phyloP scores from a whole-genome alignment of 257 asterid genomes.

The Thymus mandschuricus region DNA sequence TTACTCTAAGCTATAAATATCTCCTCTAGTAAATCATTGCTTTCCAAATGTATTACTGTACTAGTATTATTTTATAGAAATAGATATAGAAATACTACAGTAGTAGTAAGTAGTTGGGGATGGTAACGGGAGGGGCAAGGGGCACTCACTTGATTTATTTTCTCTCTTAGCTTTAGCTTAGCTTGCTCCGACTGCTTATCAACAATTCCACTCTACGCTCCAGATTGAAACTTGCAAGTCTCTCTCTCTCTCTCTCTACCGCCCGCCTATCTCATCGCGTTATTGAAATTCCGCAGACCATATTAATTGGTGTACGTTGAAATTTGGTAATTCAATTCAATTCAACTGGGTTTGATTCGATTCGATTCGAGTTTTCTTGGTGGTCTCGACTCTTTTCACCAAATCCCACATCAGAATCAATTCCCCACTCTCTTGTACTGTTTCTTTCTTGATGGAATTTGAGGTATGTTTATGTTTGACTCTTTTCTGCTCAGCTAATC shows the following conservation, averaged over 20 bases:
- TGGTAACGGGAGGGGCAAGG: no score
- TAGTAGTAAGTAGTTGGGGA: background rate
- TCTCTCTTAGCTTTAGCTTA: background rate
- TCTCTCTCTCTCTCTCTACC: constrained; percentile 35
- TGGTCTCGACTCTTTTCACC: constrained; percentile 29
- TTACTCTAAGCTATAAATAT: background rate
- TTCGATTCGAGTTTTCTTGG: constrained; percentile 31
- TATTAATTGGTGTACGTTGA: constrained; percentile 25
- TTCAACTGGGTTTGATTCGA: constrained; percentile 31
- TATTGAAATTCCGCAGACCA: constrained; percentile 28
- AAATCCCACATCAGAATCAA: constrained; percentile 43
- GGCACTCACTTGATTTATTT: background rate
- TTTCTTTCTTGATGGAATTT: constrained; percentile 44
- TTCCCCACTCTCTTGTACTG: constrained; percentile 27
- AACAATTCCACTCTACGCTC: constrained; percentile 50
- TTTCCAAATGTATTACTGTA: no score
- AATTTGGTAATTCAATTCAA: constrained; percentile 24
- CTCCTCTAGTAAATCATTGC: constrained; percentile 17
- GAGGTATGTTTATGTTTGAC: constrained; percentile 47
- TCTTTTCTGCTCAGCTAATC: constrained; percentile 12
- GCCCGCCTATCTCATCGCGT: constrained; percentile 9
- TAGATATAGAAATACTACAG: background rate
- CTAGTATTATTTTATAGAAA: no score
- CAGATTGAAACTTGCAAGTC: constrained; percentile 41
- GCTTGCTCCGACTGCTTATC: constrained; percentile 40